These are phyloP conservation scores for Neurospora terricola DNA, from an alignment of 495 filamentous ascomycete species.

Conservation along the genomic window DNA sequence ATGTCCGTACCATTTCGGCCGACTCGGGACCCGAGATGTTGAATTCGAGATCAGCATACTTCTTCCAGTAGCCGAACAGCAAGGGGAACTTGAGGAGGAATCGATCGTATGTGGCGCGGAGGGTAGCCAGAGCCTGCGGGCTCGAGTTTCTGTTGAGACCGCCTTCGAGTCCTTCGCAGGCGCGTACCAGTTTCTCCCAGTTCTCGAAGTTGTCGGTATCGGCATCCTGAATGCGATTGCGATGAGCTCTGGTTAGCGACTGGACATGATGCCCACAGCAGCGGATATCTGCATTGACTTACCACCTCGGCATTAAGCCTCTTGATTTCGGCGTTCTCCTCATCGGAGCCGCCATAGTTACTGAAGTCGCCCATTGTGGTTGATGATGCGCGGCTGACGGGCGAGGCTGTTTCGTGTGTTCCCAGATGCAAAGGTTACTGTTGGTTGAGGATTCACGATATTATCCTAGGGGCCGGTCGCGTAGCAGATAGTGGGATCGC, in stretches of 20 bases:
- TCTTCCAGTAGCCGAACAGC: slow-evolving; percentile 98
- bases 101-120: slow-evolving; percentile 76
- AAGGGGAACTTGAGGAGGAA: slow-evolving; percentile 94
- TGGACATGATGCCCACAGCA: neutral
- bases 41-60: slow-evolving; percentile 97
- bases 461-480: neutral
- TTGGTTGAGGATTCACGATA: neutral
- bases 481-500: neutral
- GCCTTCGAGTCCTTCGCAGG: slow-evolving; percentile 76
- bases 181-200: slow-evolving; percentile 87
- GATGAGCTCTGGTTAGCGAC: neutral
- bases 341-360: slow-evolving; percentile 66
- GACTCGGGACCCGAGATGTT: slow-evolving; percentile 93
- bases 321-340: slow-evolving; percentile 77
- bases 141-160: slow-evolving; percentile 95
- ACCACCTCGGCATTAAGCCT: slow-evolving; percentile 73
- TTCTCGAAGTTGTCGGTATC: slow-evolving; percentile 88
- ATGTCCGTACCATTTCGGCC: slow-evolving; percentile 75
- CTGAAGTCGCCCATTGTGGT: slow-evolving; percentile 35
- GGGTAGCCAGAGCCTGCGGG: slow-evolving; percentile 80
- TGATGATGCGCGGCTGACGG: neutral
- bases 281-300: slow-evolving; percentile 24
- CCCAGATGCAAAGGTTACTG: slow-evolving; percentile 2
- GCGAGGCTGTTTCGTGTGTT: neutral
- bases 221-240: slow-evolving; percentile 36